A percentile compares a stretch with the other conserved stretches of the same genome.
Evolutionary conservation across 306 rosid species (phyloP).

Genomic region (Canavalia ensiformis): DNA sequence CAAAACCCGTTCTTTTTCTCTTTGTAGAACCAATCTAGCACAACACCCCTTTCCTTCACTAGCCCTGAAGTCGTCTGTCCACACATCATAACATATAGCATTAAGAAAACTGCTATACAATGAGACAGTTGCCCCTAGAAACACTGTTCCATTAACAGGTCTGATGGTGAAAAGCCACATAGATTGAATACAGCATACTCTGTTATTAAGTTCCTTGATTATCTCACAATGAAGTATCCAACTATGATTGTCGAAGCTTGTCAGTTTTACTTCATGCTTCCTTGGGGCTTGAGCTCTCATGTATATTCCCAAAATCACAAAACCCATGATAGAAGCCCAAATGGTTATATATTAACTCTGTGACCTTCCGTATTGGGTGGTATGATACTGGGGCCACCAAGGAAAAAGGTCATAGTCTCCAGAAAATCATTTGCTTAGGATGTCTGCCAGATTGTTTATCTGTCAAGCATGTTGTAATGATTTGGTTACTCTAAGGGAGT

Average conservation of each 20-base stretch:
- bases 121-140: background rate
- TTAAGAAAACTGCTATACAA: background rate
- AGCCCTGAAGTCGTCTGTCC: background rate
- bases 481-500: too few species aligned
- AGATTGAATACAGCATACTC: background rate
- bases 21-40: background rate
- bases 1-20: background rate
- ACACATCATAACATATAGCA: background rate
- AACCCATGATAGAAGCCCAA: background rate
- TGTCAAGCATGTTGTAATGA: background rate
- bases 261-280: background rate
- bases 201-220: background rate
- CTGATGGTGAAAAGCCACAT: background rate
- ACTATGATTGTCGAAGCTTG: background rate
- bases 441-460: background rate
- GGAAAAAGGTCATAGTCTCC: background rate
- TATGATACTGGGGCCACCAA: background rate
- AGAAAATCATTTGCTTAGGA: background rate
- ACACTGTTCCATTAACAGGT: background rate
- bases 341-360: background rate
- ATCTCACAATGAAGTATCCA: background rate
- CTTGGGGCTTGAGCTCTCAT: background rate
- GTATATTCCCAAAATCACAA: background rate
- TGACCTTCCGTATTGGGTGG: background rate
- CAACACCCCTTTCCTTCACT: background rate